Percentiles rank a stretch among this genome's conserved stretches.
These are phyloP conservation scores for Groenewaldozyma salmanticensis DNA, from an alignment of 805 yeast species.

Conservation along the genomic window DNA sequence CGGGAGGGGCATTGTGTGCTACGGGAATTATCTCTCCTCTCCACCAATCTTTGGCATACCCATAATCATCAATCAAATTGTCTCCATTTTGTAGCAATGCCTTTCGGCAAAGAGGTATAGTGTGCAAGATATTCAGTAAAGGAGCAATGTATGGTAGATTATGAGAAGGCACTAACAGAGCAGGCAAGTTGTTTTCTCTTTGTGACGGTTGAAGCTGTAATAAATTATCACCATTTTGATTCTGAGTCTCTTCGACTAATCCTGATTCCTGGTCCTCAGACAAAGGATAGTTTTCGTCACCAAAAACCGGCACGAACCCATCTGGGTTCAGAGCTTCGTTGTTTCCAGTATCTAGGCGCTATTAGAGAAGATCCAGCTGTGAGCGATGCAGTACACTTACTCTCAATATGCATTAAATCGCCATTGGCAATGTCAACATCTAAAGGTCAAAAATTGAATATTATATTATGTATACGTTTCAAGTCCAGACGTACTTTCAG, in stretches of 20 bases:
- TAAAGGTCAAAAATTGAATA: not conserved
- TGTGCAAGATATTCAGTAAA: slow-evolving; percentile 21
- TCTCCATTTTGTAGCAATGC: slow-evolving; percentile 19
- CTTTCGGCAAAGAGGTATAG: slow-evolving; percentile 24
- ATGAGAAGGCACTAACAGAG: slow-evolving; percentile 16
- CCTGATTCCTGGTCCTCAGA: slow-evolving; percentile 16
- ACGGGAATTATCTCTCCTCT: slow-evolving; percentile 15
- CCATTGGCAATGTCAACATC: not conserved
- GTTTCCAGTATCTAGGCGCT: too few species aligned
- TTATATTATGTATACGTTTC: too few species aligned
- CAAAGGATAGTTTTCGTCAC: too few species aligned
- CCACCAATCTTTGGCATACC: slow-evolving; percentile 23
- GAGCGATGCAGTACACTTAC: not conserved
- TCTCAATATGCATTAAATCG: not conserved
- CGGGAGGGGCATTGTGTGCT: slow-evolving; percentile 2
- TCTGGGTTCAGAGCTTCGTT: too few species aligned
- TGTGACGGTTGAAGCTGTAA: not conserved
- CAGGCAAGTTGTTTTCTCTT: slow-evolving; percentile 8
- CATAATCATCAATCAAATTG: slow-evolving; percentile 20
- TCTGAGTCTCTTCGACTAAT: not conserved
- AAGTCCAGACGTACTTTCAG: too few species aligned
- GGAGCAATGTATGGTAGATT: slow-evolving; percentile 18
- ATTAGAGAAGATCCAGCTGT: too few species aligned
- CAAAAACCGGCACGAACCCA: too few species aligned
- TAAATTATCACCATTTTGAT: not conserved